These are phyloP conservation scores for Polytrichum formosum DNA, from an alignment of 225 moss, liverwort and hornwort species.

Conservation along the genomic window DNA sequence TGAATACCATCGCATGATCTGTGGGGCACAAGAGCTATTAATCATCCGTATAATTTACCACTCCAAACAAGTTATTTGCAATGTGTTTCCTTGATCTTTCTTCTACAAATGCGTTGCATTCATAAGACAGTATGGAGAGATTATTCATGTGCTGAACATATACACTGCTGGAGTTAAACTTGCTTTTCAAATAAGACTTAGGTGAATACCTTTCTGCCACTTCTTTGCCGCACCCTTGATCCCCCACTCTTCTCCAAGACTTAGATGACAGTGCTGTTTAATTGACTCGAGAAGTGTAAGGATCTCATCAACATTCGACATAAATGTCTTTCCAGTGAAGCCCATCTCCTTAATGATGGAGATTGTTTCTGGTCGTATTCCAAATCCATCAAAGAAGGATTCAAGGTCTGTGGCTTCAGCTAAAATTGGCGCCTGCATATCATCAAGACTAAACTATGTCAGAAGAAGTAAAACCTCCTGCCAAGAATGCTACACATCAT, in stretches of 20 bases:
- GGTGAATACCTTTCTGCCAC: constrained; percentile 49
- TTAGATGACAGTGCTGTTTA: constrained; percentile 60
- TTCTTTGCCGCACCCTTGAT: constrained; percentile 65
- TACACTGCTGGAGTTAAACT: no score
- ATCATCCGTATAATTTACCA: background rate
- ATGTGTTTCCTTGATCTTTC: no score
- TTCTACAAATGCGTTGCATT: no score
- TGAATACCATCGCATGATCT: constrained; percentile 54
- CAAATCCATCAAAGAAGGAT: constrained; percentile 58
- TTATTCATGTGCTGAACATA: no score
- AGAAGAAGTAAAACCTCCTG: no score
- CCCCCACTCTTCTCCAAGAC: constrained; percentile 68
- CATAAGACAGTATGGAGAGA: no score
- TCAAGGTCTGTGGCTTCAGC: constrained; percentile 52
- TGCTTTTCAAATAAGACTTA: background rate
- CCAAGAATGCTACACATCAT: no score
- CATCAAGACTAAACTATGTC: background rate
- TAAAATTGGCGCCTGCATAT: constrained; percentile 32
- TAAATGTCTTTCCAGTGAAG: constrained; percentile 59
- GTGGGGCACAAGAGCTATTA: constrained; percentile 4
- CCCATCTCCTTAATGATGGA: constrained; percentile 63
- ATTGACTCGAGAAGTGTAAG: constrained; percentile 53
- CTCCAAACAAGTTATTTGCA: constrained; percentile 4
- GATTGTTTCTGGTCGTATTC: constrained; percentile 56
- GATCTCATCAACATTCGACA: constrained; percentile 60